Percentiles rank a stretch among this genome's conserved stretches.
These are phyloP conservation scores for Rosa rugosa DNA, from an alignment of 306 rosid genomes.

Conservation along the genomic window DNA sequence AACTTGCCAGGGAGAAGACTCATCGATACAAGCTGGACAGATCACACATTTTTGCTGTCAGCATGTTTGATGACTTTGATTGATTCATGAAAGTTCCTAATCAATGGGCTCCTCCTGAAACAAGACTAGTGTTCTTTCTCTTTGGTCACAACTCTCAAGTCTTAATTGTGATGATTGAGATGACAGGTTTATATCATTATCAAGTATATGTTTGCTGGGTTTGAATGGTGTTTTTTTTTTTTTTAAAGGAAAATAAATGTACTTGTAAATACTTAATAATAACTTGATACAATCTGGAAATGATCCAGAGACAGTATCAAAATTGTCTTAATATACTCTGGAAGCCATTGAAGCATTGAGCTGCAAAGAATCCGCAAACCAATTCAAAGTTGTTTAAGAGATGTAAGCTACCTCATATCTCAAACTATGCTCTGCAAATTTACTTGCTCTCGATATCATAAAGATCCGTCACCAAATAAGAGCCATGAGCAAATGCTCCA, in stretches of 20 bases:
- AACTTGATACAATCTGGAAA: constrained; percentile 31
- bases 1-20: too few species aligned
- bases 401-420: constrained; percentile 16
- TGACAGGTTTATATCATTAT: too few species aligned
- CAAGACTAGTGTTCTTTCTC: too few species aligned
- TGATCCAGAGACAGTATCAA: constrained; percentile 12
- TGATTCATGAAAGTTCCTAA: too few species aligned
- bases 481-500: constrained; percentile 89
- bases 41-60: too few species aligned
- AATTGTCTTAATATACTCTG: constrained; percentile 5
- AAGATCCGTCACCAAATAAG: constrained; percentile 75
- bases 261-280: constrained; percentile 21
- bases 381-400: constrained; percentile 14
- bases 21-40: too few species aligned
- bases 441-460: constrained; percentile 77
- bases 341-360: constrained; percentile 30
- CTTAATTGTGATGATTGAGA: too few species aligned
- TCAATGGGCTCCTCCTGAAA: too few species aligned
- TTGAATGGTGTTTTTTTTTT: too few species aligned
- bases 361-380: constrained; percentile 25
- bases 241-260: not conserved
- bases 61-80: too few species aligned
- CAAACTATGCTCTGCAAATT: constrained; percentile 28
- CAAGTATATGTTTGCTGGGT: too few species aligned
- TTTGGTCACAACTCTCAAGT: too few species aligned